These are phyloP conservation scores for Arthonia radiata DNA, from an alignment of 495 filamentous ascomycete genomes.

Conservation along the genomic window DNA sequence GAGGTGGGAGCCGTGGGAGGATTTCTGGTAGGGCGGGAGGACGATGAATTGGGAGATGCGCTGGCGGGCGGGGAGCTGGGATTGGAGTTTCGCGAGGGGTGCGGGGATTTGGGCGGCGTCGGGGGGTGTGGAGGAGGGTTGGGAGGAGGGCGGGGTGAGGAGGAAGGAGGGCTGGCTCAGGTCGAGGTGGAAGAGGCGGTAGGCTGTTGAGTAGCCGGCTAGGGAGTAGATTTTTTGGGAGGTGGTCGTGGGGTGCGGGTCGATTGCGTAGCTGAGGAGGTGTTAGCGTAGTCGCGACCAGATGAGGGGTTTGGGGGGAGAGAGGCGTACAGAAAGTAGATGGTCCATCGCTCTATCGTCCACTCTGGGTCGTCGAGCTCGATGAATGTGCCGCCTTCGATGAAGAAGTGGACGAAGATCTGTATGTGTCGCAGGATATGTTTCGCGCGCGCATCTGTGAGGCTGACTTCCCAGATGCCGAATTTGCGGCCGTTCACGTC, in stretches of 20 bases:
- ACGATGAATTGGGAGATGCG: conserved; percentile 89
- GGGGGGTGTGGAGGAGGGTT: conserved; percentile 17
- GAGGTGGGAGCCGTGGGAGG: conserved; percentile 53
- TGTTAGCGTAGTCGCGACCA: conserved; percentile 1
- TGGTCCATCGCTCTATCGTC: conserved; percentile 57
- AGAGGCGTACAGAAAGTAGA: conserved; percentile 50
- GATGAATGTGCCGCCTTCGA: conserved; percentile 64
- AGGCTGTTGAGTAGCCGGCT: conserved; percentile 68
- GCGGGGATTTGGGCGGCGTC: not conserved
- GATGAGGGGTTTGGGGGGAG: not conserved
- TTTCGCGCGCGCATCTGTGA: conserved; percentile 31
- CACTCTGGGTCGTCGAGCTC: conserved; percentile 37
- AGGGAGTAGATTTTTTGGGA: conserved; percentile 39
- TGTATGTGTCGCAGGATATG: conserved; percentile 53
- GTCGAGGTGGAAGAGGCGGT: conserved; percentile 29
- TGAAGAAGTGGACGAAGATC: conserved; percentile 63
- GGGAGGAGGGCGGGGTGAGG: conserved; percentile 19
- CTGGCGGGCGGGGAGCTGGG: conserved; percentile 34
- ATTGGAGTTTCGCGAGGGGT: not conserved
- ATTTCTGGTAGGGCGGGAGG: conserved; percentile 62
- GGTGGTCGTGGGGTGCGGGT: conserved; percentile 16
- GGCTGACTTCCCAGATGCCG: conserved; percentile 35
- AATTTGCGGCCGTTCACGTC: conserved; percentile 22
- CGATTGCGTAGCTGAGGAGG: conserved; percentile 35
- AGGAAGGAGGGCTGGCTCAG: conserved; percentile 13